These are phyloP conservation scores for Hygrocybe punicea DNA, from an alignment of 768 basidiomycete genomes.

Conservation along the genomic window DNA sequence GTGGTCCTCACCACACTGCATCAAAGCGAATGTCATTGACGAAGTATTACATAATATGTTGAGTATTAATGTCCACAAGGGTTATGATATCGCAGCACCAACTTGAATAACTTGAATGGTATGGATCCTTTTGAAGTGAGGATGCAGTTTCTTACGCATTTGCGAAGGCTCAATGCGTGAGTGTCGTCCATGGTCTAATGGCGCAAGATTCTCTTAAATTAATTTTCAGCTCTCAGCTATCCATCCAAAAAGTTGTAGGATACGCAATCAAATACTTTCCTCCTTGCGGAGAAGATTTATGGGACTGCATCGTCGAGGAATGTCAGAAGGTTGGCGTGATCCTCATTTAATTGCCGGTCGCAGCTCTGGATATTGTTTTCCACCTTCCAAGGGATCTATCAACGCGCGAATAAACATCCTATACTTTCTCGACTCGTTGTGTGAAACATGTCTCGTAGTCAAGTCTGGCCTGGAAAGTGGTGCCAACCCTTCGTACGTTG, in stretches of 20 bases:
- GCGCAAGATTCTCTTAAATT: background rate
- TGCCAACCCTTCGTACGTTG: conserved; percentile 61
- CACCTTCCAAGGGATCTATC: conserved; percentile 60
- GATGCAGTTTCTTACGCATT: conserved; percentile 37
- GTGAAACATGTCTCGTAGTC: conserved; percentile 69
- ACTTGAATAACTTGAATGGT: no score
- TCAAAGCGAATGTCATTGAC: no score
- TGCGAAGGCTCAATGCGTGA: conserved; percentile 38
- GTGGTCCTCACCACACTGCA: no score
- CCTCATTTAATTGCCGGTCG: background rate
- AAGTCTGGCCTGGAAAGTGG: conserved; percentile 34
- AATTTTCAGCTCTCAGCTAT: conserved; percentile 65
- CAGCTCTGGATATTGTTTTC: background rate
- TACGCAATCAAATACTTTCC: conserved; percentile 84
- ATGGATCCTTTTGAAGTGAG: conserved; percentile 43
- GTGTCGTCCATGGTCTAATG: conserved; percentile 8
- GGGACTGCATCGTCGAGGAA: conserved; percentile 91
- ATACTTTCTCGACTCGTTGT: conserved; percentile 86
- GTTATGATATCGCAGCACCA: no score
- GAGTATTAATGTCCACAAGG: no score
- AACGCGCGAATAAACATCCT: conserved; percentile 93
- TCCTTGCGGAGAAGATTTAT: conserved; percentile 84
- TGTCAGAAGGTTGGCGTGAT: conserved; percentile 76
- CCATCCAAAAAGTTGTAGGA: conserved; percentile 82
- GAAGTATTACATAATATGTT: no score